Evolutionary conservation across 257 asterid genomes (phyloP), one percentile per base, ranked within the genome.

Genomic region (Primulina tabacum): DNA sequence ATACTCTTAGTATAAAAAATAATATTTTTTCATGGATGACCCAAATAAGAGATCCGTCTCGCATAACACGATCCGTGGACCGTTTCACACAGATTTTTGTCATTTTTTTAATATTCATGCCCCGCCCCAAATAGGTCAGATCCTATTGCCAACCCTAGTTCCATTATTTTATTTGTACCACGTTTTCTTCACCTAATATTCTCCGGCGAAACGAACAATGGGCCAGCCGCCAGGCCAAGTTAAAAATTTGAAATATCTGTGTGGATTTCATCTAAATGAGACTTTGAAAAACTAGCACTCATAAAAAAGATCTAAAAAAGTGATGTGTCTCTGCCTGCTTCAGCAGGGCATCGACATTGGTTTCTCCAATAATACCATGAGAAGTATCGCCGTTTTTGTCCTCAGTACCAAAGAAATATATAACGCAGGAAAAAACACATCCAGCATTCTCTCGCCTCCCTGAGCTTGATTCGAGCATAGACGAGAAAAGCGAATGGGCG

Each of bases 341-440:
- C 60, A 40, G 53, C 53, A 50, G 67, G 37, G 57, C 17, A 61
- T 14, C 34, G 6, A 24, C 59, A 29, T 76, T 82, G 80, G 75
- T 58, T 79, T 57, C 72, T 69, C 78, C 86, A 79, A 82, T 24
- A 53, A 12, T 53, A 1, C 32, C 87, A 68, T 82, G 77, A 11
- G 80, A 28, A 69, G 3, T 33, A 74, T 69, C 87, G 84, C 6
- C 57, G 18, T 24, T 66, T 55, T 68, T 71, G 78, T 77, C 79
- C 32, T 59, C 60, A 37, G 34, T 58, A 64, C 43, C 62, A 63
- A 64, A 29, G 28, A 69, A 63, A 24, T 55, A 64, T 76, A 60
- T 26, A 72, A 34, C 62, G 47, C 33, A 38, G 32, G 18, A 14
- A 47, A 50, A 32, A n/a, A n/a, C 60, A 66, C 72, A 80, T 29